These are phyloP conservation scores for Exophiala spinifera DNA, from an alignment of 2,329 filamentous ascomycete genomes.

Conservation along the genomic window DNA sequence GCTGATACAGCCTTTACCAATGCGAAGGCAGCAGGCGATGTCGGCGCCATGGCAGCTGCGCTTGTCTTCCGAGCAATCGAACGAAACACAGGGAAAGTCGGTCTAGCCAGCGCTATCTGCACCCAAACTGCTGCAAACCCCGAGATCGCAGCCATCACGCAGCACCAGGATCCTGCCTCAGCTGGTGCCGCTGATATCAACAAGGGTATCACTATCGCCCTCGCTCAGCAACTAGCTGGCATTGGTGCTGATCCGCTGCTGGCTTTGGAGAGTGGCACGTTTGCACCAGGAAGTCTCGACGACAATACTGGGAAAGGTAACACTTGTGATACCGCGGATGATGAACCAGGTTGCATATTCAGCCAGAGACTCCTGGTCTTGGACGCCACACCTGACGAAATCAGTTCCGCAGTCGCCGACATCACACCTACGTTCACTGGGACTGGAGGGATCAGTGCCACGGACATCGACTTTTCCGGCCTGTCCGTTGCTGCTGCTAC, in stretches of 20 bases:
- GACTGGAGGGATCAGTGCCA: constrained; percentile 10
- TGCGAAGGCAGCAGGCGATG: constrained; percentile 52
- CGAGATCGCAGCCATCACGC: constrained; percentile 61
- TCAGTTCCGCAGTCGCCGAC: constrained; percentile 48
- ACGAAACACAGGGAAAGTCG: constrained; percentile 59
- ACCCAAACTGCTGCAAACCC: constrained; percentile 58
- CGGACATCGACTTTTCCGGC: constrained; percentile 7
- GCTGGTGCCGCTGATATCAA: constrained; percentile 55
- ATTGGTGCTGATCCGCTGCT: constrained; percentile 64
- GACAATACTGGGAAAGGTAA: constrained; percentile 51
- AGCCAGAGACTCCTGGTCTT: constrained; percentile 51
- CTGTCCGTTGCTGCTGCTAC: constrained; percentile 4
- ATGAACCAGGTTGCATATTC: constrained; percentile 55
- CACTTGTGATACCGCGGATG: constrained; percentile 50
- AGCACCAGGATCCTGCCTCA: constrained; percentile 67
- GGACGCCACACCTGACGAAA: constrained; percentile 53
- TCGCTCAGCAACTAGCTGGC: constrained; percentile 58
- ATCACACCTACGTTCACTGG: constrained; percentile 19
- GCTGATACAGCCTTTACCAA: constrained; percentile 61
- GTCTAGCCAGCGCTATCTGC: constrained; percentile 57
- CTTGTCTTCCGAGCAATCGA: constrained; percentile 55
- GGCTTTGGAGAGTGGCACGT: constrained; percentile 62
- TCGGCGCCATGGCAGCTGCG: constrained; percentile 54
- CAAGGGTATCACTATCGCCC: constrained; percentile 58
- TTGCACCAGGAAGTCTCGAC: constrained; percentile 58